Base-by-base conservation (phyloP, 2,329 filamentous ascomycete species). In the Ilyonectria mors-panacis region DNA sequence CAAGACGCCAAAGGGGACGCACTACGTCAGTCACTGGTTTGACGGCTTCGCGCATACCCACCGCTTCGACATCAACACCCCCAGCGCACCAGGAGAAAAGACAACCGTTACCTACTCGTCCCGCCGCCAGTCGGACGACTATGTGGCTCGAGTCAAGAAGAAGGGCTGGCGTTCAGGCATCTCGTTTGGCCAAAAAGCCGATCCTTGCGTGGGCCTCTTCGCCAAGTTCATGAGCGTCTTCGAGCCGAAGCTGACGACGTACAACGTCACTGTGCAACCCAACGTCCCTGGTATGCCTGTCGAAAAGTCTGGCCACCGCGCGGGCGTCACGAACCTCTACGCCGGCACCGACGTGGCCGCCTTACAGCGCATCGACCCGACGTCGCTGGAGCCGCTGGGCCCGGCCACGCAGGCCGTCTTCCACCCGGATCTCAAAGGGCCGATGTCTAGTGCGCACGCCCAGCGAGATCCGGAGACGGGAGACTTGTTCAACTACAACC, bases 401-500 rank as follows among this genome's bases (percentile, higher is more conserved):
- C 77, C 89, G n/a, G 86, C 89, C 0, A 78, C 79, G 0, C 93
- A 95, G 75, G 75, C 76, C 1, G 76, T 75, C 2, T 83, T 97
- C 15, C 91, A 97, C 76, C 91, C 92, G 0, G 85, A 88, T 0
- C 85, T 97, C 13, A 88, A 83, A 13, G 94, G 94, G 0, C 87
- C 86, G 0, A 77, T 93, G 15, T 91, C 91, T 2, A 91, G 88
- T 44, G 88, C 94, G 0, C 94, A 97, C 77, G 89, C 91, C 0
- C 89, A 91, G 61, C 86, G 88, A 0, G 93, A 96, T 76, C 92
- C 91, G 0, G 79, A 81, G 0, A 94, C 91, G 0, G 93, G 94
- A 7, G 63, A 96, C 69, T 76, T 93, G 7, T 95, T 89, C 85
- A 97, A 96, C 80, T 95, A 89, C 81, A 97, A 97, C 75, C 86